These are phyloP conservation scores for Alternaria conjuncta DNA, from an alignment of 2,329 filamentous ascomycete species.

Conservation along the genomic window DNA sequence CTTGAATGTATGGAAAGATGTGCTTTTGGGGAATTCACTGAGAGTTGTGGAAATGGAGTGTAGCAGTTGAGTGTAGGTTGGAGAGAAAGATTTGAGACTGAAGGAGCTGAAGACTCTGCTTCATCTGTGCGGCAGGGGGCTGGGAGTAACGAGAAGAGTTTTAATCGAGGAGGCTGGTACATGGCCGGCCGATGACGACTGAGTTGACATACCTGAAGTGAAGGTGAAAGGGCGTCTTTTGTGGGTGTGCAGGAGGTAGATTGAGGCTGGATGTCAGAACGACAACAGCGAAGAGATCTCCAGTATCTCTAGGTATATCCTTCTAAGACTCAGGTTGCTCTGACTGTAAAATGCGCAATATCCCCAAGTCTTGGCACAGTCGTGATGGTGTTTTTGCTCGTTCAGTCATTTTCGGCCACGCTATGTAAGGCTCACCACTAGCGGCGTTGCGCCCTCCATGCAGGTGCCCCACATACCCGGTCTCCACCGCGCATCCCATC, in stretches of 20 bases:
- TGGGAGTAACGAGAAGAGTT: background rate
- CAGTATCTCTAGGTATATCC: too few relatives aligned
- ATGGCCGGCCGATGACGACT: background rate
- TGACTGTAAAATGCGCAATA: background rate
- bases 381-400: slow-evolving; percentile 6
- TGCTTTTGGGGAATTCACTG: background rate
- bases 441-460: slow-evolving; percentile 7
- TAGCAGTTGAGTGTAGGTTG: background rate
- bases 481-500: slow-evolving; percentile 5
- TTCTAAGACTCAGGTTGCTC: rapidly evolving
- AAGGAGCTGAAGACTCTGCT: background rate
- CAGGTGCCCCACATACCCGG: slow-evolving; percentile 14
- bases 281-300: background rate
- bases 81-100: background rate
- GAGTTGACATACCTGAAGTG: slow-evolving; percentile 21
- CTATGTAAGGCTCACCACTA: slow-evolving; percentile 23
- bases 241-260: background rate
- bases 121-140: background rate
- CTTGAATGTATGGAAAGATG: background rate
- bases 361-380: slow-evolving; percentile 9
- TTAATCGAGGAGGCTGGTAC: slow-evolving; percentile 3
- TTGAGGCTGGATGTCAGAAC: background rate
- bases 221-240: slow-evolving; percentile 12
- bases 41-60: background rate
- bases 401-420: slow-evolving; percentile 19